These are phyloP conservation scores for Globomyces pollinis-pini DNA, from an alignment of 192 early-diverging fungal species.

Conservation along the genomic window DNA sequence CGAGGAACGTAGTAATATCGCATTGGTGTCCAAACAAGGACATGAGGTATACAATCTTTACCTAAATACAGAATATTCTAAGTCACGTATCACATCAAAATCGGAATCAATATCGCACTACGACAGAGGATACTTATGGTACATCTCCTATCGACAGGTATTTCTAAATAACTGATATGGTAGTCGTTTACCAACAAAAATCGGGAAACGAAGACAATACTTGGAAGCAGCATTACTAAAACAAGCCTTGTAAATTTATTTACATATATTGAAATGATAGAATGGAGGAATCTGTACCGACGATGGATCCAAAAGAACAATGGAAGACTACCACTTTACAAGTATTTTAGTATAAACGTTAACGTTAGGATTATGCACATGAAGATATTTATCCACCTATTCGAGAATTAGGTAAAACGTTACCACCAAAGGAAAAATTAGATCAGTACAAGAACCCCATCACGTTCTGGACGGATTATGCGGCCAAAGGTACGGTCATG, in stretches of 20 bases:
- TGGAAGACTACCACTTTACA: background rate
- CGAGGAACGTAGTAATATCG: slow-evolving; percentile 27
- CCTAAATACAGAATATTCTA: slow-evolving; percentile 9
- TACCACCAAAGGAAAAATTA: slow-evolving; percentile 14
- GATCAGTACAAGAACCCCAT: slow-evolving; percentile 31
- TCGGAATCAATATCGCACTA: background rate
- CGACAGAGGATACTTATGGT: background rate
- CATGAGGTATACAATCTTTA: slow-evolving; percentile 15
- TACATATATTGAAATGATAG: no score
- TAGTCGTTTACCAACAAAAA: background rate
- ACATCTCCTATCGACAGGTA: no score
- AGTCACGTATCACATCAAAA: slow-evolving; percentile 7
- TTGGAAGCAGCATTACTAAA: slow-evolving; percentile 37
- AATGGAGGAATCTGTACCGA: background rate
- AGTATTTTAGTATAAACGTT: no score
- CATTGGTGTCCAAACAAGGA: slow-evolving; percentile 24
- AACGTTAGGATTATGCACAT: background rate
- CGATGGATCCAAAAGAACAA: background rate
- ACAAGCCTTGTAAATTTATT: slow-evolving; percentile 24
- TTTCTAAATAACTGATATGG: background rate
- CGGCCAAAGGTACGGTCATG: no score
- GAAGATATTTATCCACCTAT: background rate
- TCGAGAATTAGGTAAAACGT: background rate
- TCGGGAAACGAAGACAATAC: slow-evolving; percentile 10
- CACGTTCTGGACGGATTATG: slow-evolving; percentile 44